Conservation (phyloP, 2,329 filamentous ascomycete genomes). For the Stachybotrys echinatus region DNA sequence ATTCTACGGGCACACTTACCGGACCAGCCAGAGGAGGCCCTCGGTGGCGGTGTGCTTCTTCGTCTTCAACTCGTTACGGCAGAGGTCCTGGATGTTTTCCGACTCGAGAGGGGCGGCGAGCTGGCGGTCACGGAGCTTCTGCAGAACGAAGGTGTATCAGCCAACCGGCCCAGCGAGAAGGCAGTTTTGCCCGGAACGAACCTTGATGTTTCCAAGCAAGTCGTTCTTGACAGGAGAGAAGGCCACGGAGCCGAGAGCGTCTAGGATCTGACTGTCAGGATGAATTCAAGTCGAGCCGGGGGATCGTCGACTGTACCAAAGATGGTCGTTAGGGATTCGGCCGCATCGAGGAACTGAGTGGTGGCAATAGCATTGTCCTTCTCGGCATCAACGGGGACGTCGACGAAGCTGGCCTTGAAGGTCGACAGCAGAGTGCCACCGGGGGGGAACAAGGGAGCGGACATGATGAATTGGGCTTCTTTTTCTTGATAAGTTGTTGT, state of each 20-base stretch:
- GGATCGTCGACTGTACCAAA: conserved; percentile 57
- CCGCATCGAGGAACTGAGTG: conserved; percentile 82
- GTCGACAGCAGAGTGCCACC: conserved; percentile 81
- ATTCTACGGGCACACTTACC: conserved; percentile 47
- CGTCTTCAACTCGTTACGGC: conserved; percentile 78
- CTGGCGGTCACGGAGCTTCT: conserved; percentile 89
- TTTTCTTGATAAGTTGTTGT: too few relatives aligned
- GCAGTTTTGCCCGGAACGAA: conserved; percentile 31
- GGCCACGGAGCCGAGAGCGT: conserved; percentile 63
- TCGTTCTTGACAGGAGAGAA: conserved; percentile 91
- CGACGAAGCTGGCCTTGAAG: conserved; percentile 75
- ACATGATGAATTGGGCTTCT: conserved; percentile 36
- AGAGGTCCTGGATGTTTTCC: conserved; percentile 79
- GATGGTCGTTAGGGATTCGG: conserved; percentile 78
- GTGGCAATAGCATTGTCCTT: conserved; percentile 77
- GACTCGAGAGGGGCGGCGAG: conserved; percentile 72
- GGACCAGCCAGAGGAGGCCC: conserved; percentile 83
- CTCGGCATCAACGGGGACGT: conserved; percentile 70
- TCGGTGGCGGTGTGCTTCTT: conserved; percentile 88
- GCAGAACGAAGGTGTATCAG: conserved; percentile 2
- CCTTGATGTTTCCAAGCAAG: conserved; percentile 87
- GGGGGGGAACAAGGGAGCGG: conserved; percentile 46
- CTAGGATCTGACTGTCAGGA: conserved; percentile 25
- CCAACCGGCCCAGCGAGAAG: background rate
- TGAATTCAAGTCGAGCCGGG: conserved; percentile 6